These are phyloP conservation scores for Saxophila tyrrhenica DNA, from an alignment of 495 filamentous ascomycete species.

Conservation along the genomic window DNA sequence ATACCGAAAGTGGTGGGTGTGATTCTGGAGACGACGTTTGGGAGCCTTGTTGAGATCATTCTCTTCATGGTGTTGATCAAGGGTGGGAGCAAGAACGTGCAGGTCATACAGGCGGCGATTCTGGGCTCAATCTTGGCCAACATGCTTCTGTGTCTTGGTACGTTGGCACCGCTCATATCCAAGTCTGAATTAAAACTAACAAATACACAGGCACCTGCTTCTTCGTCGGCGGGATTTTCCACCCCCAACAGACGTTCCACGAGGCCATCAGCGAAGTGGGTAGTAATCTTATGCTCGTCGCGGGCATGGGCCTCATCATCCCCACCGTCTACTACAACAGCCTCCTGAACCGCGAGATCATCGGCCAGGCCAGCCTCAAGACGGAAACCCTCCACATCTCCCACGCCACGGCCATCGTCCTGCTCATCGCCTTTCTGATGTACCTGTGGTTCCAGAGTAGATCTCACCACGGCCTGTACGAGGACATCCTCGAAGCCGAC, in stretches of 20 bases:
- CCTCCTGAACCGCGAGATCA: constrained; percentile 33
- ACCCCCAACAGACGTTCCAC: constrained; percentile 21
- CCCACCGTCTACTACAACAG: constrained; percentile 67
- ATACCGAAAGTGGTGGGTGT: constrained; percentile 19
- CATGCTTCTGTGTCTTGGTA: constrained; percentile 54
- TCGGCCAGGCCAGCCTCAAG: neutral
- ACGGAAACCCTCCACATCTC: constrained; percentile 53
- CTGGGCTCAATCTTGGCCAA: constrained; percentile 74
- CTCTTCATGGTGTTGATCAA: constrained; percentile 21
- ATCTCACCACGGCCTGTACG: constrained; percentile 73
- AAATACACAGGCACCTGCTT: constrained; percentile 17
- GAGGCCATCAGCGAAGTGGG: constrained; percentile 23
- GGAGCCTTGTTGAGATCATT: constrained; percentile 22
- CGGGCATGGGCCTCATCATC: constrained; percentile 63
- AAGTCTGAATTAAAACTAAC: constrained; percentile 43
- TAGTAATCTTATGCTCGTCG: constrained; percentile 64
- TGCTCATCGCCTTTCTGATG: constrained; percentile 64
- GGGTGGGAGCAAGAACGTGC: constrained; percentile 39
- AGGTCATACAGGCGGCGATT: constrained; percentile 67
- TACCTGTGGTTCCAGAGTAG: constrained; percentile 73
- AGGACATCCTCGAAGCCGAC: constrained; percentile 56
- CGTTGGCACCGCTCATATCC: constrained; percentile 15
- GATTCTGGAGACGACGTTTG: constrained; percentile 22
- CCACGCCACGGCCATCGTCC: constrained; percentile 61
- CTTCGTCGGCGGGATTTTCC: constrained; percentile 22